Evolutionary conservation across 257 asterid genomes (phyloP).

Genomic region (Knoxia roxburghii): DNA sequence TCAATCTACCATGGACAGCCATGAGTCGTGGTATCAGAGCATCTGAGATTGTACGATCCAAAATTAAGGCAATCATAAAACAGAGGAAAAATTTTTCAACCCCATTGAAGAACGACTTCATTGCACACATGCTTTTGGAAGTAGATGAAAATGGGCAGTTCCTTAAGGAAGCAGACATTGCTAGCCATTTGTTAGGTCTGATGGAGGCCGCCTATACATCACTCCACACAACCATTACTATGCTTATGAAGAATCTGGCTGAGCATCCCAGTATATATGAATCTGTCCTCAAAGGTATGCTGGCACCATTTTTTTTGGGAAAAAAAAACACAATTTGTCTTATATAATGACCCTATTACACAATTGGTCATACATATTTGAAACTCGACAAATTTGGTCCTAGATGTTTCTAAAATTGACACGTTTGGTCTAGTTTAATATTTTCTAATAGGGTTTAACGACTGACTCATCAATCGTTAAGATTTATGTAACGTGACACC

Average conservation of each 20-base stretch:
- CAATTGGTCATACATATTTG: background rate
- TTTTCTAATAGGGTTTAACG: no score
- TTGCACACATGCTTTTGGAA: background rate
- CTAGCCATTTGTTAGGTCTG: background rate
- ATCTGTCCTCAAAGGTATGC: background rate
- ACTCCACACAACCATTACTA: background rate
- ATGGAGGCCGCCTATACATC: background rate
- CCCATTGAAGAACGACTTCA: background rate
- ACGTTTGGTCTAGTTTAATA: no score
- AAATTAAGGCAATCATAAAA: background rate
- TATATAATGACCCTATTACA: background rate
- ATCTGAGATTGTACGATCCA: background rate
- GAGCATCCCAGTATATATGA: background rate
- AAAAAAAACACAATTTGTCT: no score
- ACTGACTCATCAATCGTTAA: no score
- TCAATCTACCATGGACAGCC: background rate
- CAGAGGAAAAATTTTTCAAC: background rate
- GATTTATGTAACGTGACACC: no score
- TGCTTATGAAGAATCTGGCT: background rate
- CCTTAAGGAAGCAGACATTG: background rate
- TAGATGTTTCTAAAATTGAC: no score
- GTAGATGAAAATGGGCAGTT: background rate
- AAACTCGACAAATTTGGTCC: no score
- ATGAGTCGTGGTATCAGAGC: constrained; percentile 4
- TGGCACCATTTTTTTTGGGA: background rate